Evolutionary conservation across 257 asterid species (phyloP).

Genomic region (Eustoma russellianum): DNA sequence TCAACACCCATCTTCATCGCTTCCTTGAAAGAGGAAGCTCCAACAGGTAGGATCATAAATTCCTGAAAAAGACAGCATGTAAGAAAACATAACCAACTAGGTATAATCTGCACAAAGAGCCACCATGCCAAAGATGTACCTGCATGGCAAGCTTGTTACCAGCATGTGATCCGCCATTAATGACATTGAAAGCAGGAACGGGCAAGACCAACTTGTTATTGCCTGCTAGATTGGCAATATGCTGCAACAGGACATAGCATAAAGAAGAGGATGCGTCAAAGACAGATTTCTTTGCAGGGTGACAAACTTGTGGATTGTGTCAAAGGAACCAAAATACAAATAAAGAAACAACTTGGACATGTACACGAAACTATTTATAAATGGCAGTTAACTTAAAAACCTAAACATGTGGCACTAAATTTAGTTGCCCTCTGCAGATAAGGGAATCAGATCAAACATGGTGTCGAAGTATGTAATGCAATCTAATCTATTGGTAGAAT

Average conservation of each 20-base stretch:
- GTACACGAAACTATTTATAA: no score
- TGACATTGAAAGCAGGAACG: constrained; percentile 97
- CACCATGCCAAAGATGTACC: constrained; percentile 17
- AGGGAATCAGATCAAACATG: no score
- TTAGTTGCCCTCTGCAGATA: no score
- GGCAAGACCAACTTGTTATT: constrained; percentile 92
- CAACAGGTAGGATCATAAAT: constrained; percentile 95
- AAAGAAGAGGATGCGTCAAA: background rate
- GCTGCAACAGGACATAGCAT: constrained; percentile 36
- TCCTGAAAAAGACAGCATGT: constrained; percentile 37
- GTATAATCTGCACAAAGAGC: background rate
- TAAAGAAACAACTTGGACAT: no score
- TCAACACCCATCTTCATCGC: constrained; percentile 99
- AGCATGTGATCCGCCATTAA: constrained; percentile 98
- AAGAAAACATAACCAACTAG: background rate
- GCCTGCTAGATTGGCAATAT: constrained; percentile 93
- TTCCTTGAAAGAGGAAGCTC: constrained; percentile 90
- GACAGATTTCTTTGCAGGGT: no score
- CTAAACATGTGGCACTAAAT: no score
- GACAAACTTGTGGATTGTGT: no score
- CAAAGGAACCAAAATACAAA: no score
- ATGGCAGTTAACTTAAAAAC: no score
- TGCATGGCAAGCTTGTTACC: constrained; percentile 99
- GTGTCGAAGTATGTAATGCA: no score
- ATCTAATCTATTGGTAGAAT: no score